A percentile compares a stretch with the other conserved stretches of the same genome.
phyloP scores from a whole-genome alignment of 2,329 filamentous ascomycete genomes.

The Aciculosporium take region DNA sequence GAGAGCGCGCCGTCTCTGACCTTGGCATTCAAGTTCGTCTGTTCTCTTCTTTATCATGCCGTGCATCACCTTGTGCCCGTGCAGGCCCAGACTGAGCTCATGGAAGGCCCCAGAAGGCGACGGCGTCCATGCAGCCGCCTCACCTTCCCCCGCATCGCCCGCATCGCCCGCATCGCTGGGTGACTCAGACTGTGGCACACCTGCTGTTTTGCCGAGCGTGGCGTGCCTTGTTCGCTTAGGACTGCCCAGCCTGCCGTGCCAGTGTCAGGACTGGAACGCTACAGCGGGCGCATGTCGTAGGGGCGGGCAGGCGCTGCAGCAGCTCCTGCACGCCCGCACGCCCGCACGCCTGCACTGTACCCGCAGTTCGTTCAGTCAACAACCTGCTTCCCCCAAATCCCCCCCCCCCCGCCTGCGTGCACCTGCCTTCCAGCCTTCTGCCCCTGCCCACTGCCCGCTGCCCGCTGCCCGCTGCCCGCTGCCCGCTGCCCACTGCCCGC shows the following conservation, averaged over 20 bases:
- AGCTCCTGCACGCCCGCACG: neutral
- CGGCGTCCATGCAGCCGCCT: neutral
- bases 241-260: neutral
- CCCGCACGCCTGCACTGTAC: neutral
- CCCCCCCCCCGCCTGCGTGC: neutral
- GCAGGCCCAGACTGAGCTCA: too few relatives aligned
- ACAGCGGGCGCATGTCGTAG: neutral
- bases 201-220: too few relatives aligned
- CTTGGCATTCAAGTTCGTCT: neutral
- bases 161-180: neutral
- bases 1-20: too few relatives aligned
- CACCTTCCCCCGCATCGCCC: conserved; percentile 1
- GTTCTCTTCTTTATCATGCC: too few relatives aligned
- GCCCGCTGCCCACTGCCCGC: conserved; percentile 3
- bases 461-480: conserved; percentile 4
- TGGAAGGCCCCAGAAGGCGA: neutral
- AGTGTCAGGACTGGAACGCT: too few relatives aligned
- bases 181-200: neutral
- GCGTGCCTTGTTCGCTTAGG: neutral
- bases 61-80: too few relatives aligned
- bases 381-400: too few relatives aligned
- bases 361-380: neutral
- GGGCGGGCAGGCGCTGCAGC: neutral
- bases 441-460: conserved; percentile 2
- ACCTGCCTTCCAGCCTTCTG: conserved; percentile 1